Percentiles rank a stretch among this genome's conserved stretches.
phyloP scores from a whole-genome alignment of 2,329 filamentous ascomycete species.

The Aureobasidium sp. region DNA sequence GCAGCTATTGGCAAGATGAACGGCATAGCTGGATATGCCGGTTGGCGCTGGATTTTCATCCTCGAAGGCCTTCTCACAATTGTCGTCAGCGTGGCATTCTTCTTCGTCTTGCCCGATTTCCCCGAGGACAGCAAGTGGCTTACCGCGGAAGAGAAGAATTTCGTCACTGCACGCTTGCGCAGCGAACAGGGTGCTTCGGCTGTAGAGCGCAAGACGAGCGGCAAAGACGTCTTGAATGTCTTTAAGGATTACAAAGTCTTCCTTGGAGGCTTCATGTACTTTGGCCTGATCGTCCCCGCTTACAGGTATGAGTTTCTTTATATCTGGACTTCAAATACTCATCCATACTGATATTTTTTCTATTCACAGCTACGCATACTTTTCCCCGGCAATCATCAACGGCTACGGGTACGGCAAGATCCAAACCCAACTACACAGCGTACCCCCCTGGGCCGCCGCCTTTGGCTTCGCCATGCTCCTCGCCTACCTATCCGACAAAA shows the following conservation, averaged over 20 bases:
- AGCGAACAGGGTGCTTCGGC: slow-evolving; percentile 43
- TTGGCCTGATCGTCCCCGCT: slow-evolving; percentile 39
- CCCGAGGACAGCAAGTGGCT: slow-evolving; percentile 46
- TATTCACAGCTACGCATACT: slow-evolving; percentile 37
- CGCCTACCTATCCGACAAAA: slow-evolving; percentile 64
- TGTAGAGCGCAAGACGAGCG: slow-evolving; percentile 37
- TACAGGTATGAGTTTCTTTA: too few relatives aligned
- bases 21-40: slow-evolving; percentile 56
- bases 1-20: slow-evolving; percentile 88
- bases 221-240: slow-evolving; percentile 37
- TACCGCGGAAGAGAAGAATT: slow-evolving; percentile 36
- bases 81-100: slow-evolving; percentile 34
- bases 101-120: slow-evolving; percentile 52
- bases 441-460: slow-evolving; percentile 60
- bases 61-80: slow-evolving; percentile 37
- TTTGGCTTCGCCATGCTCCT: slow-evolving; percentile 73
- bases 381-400: slow-evolving; percentile 43
- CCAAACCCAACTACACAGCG: slow-evolving; percentile 48
- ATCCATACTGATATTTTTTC: not conserved
- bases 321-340: too few relatives aligned
- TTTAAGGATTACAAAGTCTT: slow-evolving; percentile 46
- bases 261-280: slow-evolving; percentile 47
- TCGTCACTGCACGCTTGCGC: slow-evolving; percentile 40
- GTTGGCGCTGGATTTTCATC: slow-evolving; percentile 82
- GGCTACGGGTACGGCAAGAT: slow-evolving; percentile 46